phyloP scores from a whole-genome alignment of 176 grass and related monocot genomes.

The Carex parvula region DNA sequence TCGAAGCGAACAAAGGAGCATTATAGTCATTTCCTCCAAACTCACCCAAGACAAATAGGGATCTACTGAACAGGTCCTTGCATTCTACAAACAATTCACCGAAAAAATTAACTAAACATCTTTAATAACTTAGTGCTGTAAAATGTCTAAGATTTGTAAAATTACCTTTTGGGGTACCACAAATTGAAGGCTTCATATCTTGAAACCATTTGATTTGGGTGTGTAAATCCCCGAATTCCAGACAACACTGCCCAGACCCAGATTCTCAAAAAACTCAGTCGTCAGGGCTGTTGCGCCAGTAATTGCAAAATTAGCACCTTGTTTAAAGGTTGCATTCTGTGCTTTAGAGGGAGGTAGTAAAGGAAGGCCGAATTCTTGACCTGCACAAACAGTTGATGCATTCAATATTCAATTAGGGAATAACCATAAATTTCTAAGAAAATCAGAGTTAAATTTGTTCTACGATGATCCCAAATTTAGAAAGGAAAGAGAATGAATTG shows the following conservation, averaged over 20 bases:
- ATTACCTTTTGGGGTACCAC: conserved; percentile 57
- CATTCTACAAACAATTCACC: conserved; percentile 35
- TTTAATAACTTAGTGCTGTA: background rate
- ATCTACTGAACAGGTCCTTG: conserved; percentile 55
- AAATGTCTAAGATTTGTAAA: background rate
- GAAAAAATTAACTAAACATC: background rate
- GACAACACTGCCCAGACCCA: conserved; percentile 48
- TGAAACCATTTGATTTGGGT: conserved; percentile 94
- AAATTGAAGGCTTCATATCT: conserved; percentile 71
- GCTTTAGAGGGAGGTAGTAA: conserved; percentile 64
- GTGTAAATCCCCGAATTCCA: conserved; percentile 79
- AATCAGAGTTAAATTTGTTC: background rate
- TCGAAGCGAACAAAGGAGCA: conserved; percentile 53
- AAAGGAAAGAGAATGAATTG: too few relatives aligned
- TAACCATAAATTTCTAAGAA: background rate
- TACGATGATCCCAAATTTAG: background rate
- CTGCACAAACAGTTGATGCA: conserved; percentile 27
- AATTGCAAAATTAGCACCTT: conserved; percentile 91
- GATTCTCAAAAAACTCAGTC: conserved; percentile 60
- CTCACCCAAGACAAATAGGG: conserved; percentile 73
- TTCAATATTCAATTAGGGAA: background rate
- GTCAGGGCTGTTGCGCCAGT: conserved; percentile 80
- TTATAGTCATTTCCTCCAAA: conserved; percentile 92
- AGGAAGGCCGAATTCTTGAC: conserved; percentile 64
- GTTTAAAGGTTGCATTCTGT: conserved; percentile 51